Percentiles rank a stretch among this genome's conserved stretches.
phyloP scores from a whole-genome alignment of 1,139 yeast genomes.

The Fermentozyma sake region DNA sequence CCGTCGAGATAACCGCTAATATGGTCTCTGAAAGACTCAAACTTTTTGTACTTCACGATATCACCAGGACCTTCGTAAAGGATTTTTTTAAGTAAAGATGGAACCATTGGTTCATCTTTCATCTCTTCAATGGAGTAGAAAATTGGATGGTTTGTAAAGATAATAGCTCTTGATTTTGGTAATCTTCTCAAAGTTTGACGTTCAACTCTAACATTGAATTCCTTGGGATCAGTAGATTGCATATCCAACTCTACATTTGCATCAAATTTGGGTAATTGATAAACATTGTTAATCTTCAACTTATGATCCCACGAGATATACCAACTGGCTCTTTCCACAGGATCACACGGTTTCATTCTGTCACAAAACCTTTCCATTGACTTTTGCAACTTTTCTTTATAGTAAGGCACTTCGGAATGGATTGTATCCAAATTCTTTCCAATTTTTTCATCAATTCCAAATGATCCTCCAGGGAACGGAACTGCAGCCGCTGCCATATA shows the following conservation, averaged over 20 bases:
- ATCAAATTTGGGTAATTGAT: conserved; percentile 38
- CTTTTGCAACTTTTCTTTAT: conserved; percentile 56
- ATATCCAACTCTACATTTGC: conserved; percentile 27
- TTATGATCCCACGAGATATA: conserved; percentile 70
- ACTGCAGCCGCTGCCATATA: conserved; percentile 71
- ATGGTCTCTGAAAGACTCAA: conserved; percentile 54
- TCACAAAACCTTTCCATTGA: conserved; percentile 77
- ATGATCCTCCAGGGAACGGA: conserved; percentile 76
- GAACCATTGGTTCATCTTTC: conserved; percentile 73
- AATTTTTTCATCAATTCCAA: conserved; percentile 54
- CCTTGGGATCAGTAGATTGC: conserved; percentile 33
- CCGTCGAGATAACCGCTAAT: conserved; percentile 53
- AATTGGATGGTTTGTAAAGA: conserved; percentile 65
- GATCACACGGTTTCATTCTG: conserved; percentile 52
- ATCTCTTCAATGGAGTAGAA: conserved; percentile 68
- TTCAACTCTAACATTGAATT: conserved; percentile 58
- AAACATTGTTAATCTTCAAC: conserved; percentile 50
- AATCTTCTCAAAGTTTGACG: conserved; percentile 49
- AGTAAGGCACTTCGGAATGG: conserved; percentile 71
- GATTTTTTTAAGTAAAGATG: conserved; percentile 60
- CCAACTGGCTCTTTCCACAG: conserved; percentile 77
- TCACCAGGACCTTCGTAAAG: conserved; percentile 63
- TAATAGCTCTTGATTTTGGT: conserved; percentile 44
- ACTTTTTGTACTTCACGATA: conserved; percentile 60
- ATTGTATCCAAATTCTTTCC: conserved; percentile 61